These are phyloP conservation scores for Cytospora piceicola DNA, from an alignment of 2,329 filamentous ascomycete genomes.

Conservation along the genomic window DNA sequence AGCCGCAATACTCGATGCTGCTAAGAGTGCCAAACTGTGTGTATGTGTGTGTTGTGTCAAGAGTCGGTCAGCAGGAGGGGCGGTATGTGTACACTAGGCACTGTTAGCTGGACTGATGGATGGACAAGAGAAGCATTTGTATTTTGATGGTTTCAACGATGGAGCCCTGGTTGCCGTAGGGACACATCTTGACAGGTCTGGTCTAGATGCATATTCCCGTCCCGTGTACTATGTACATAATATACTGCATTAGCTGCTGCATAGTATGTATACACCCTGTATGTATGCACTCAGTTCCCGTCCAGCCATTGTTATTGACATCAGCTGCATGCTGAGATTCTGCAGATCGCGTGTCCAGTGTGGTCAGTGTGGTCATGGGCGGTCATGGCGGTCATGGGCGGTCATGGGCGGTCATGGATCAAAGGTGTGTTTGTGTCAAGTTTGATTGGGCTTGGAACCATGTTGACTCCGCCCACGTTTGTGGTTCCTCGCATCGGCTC, in stretches of 20 bases:
- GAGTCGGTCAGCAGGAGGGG: too few relatives aligned
- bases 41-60: too few relatives aligned
- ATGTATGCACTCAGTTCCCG: neutral
- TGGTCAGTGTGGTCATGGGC: neutral
- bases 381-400: neutral
- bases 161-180: neutral
- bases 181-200: neutral
- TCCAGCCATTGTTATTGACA: too few relatives aligned
- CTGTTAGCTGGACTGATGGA: too few relatives aligned
- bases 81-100: too few relatives aligned
- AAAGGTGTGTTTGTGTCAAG: constrained; percentile 15
- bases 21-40: too few relatives aligned
- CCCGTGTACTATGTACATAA: too few relatives aligned
- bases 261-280: neutral
- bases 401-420: neutral
- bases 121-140: too few relatives aligned
- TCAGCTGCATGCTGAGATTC: constrained; percentile 5
- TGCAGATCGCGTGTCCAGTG: too few relatives aligned
- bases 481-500: constrained; percentile 6
- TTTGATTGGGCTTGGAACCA: constrained; percentile 20
- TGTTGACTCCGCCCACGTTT: constrained; percentile 8
- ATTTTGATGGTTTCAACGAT: too few relatives aligned
- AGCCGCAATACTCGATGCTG: too few relatives aligned
- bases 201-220: neutral
- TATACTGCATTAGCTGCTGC: constrained; percentile 19